These are phyloP conservation scores for Crithidia brevicula DNA, from an alignment of 208 protist genomes.

Conservation along the genomic window DNA sequence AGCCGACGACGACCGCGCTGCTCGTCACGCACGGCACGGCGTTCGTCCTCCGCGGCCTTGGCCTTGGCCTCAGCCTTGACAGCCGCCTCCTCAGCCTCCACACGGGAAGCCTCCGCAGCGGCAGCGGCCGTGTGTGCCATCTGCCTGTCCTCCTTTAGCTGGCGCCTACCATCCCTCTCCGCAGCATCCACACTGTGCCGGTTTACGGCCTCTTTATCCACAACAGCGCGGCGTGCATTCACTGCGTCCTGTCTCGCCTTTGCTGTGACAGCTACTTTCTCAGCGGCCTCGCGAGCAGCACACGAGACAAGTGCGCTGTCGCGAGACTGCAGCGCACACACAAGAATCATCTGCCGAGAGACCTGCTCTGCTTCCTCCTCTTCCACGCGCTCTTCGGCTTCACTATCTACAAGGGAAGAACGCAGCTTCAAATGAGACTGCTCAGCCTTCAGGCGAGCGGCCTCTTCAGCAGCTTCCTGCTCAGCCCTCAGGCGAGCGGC, in stretches of 20 bases:
- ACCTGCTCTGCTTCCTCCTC: neutral
- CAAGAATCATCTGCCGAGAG: neutral
- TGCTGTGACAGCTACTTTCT: neutral
- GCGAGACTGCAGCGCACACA: neutral
- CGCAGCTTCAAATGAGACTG: neutral
- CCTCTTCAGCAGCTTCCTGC: neutral
- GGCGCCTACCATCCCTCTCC: too few relatives aligned
- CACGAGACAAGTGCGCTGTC: neutral
- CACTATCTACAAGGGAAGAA: neutral
- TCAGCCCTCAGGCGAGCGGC: neutral
- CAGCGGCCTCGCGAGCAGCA: neutral
- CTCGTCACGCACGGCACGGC: neutral
- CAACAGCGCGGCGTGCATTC: neutral
- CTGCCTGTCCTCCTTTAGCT: too few relatives aligned
- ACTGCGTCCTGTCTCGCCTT: neutral
- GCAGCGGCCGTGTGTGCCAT: too few relatives aligned
- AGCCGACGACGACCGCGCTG: neutral
- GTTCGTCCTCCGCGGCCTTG: neutral
- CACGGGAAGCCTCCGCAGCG: neutral
- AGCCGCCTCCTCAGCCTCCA: neutral
- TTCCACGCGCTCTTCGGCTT: neutral
- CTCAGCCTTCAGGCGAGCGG: neutral
- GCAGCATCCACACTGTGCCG: too few relatives aligned
- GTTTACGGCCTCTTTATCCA: neutral
- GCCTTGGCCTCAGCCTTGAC: neutral